A percentile compares a stretch with the other conserved stretches of the same genome.
These are phyloP conservation scores for Chalara sp. DNA, from an alignment of 2,329 filamentous ascomycete species.

Conservation along the genomic window DNA sequence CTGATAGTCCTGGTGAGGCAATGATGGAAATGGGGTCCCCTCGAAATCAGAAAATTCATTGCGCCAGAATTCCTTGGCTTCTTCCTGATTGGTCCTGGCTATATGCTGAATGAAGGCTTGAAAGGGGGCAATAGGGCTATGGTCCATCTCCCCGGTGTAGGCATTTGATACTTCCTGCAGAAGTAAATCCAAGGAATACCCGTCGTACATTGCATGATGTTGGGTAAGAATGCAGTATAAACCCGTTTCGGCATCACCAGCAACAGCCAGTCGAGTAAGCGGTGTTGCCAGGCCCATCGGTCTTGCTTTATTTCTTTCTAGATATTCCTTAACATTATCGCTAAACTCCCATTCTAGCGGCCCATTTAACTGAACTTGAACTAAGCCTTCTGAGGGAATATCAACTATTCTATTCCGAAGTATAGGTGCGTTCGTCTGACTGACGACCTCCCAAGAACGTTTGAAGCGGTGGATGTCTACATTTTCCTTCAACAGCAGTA, in stretches of 20 bases:
- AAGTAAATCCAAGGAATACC: conserved; percentile 44
- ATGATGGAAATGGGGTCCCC: background rate
- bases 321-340: conserved; percentile 1
- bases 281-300: conserved; percentile 1
- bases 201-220: conserved; percentile 56
- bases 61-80: conserved; percentile 1
- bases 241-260: background rate
- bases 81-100: conserved; percentile 29
- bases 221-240: background rate
- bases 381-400: background rate
- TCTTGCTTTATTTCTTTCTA: conserved; percentile 1
- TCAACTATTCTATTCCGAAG: conserved; percentile 27
- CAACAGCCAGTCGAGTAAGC: conserved; percentile 5
- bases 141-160: background rate
- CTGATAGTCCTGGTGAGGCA: background rate
- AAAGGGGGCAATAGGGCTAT: background rate
- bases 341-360: conserved; percentile 2
- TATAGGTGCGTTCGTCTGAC: conserved; percentile 17
- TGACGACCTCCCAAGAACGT: conserved; percentile 20
- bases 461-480: conserved; percentile 17
- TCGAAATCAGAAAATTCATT: conserved; percentile 6
- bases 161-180: background rate
- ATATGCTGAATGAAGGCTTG: conserved; percentile 38
- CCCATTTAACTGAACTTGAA: conserved; percentile 12
- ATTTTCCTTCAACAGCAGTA: conserved; percentile 11